Evolutionary conservation across 139 green algal genomes (phyloP).

Genomic region (Micromonas commoda): DNA sequence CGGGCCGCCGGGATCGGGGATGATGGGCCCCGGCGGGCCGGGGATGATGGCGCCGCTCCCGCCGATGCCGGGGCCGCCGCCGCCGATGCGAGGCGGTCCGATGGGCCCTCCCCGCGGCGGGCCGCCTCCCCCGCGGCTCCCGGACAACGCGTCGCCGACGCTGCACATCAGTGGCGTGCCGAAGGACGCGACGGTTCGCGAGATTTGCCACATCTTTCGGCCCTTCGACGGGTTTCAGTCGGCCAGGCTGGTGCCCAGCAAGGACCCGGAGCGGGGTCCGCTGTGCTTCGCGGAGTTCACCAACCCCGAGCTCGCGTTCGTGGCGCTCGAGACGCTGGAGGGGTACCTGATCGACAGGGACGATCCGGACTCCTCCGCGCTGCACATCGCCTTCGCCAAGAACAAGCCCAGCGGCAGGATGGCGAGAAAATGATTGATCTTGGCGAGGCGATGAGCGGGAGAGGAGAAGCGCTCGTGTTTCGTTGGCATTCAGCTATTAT

Average conservation of each 20-base stretch:
- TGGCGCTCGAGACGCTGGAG: background rate
- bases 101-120: background rate
- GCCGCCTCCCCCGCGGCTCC: slow-evolving; percentile 24
- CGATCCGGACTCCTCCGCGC: background rate
- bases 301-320: slow-evolving; percentile 2
- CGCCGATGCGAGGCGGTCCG: background rate
- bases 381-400: slow-evolving; percentile 33
- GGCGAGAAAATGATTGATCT: no score
- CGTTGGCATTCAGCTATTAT: no score
- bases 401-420: background rate
- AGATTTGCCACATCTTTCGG: slow-evolving; percentile 65
- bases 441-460: no score
- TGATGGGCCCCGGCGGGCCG: background rate
- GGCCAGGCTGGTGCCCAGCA: slow-evolving; percentile 44
- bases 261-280: slow-evolving; percentile 41
- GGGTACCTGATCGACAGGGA: slow-evolving; percentile 40
- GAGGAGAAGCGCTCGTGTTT: no score
- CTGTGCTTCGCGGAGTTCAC: slow-evolving; percentile 32
- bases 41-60: background rate
- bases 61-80: background rate
- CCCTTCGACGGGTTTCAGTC: slow-evolving; percentile 54
- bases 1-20: background rate
- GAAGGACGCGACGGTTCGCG: slow-evolving; percentile 46
- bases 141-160: slow-evolving; percentile 44
- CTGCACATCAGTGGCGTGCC: slow-evolving; percentile 56